Base-by-base conservation (phyloP, 441 rosid genomes). In the Euphorbia schlechtendalii region DNA sequence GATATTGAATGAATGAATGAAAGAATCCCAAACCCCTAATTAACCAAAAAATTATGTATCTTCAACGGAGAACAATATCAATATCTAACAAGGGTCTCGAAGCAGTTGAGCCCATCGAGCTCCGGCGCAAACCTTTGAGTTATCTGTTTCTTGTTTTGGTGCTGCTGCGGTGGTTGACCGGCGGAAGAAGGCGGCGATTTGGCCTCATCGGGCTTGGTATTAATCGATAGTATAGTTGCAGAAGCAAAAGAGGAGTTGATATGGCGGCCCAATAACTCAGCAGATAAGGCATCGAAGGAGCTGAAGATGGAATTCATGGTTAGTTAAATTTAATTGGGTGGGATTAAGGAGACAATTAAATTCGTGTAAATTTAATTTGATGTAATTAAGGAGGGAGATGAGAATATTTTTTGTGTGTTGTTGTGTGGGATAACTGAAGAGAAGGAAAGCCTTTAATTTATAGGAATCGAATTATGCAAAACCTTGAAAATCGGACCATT, bases 221-320 rank as follows among this genome's bases (percentile, higher is more conserved):
- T 52, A 17, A 52, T 41, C 21, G 46, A 11, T 12, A n/a, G 32
- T 1, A 3, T 32, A 11, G 34, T 28, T 20, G 40, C 1, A 56
- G 63, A 63, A 54, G 67, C 61, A 21, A 69, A 56, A 32, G 71
- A 20, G 10, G 83, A 21, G 64, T 61, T 56, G 62, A 69, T 14
- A 5, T 58, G 43, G 2, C 67, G 69, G 30, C 87, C 76, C 73
- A 84, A 28, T 9, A 77, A 61, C 61, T 84, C 89, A 13, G 79
- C 82, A 12, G 75, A 63, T 46, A 82, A 5, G 0, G 68, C 74
- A 63, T 82, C 85, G 30, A 82, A 84, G 40, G 78, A 68, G 48
- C 85, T 84, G 74, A 84, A 84, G 56, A 84, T 77, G 13, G 87
- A 84, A 69, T 84, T 81, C 87, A 84, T 82, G 71, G 22, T 32